These are phyloP conservation scores for Mortierella sp. DNA, from an alignment of 371 early-diverging fungal genomes.

Conservation along the genomic window DNA sequence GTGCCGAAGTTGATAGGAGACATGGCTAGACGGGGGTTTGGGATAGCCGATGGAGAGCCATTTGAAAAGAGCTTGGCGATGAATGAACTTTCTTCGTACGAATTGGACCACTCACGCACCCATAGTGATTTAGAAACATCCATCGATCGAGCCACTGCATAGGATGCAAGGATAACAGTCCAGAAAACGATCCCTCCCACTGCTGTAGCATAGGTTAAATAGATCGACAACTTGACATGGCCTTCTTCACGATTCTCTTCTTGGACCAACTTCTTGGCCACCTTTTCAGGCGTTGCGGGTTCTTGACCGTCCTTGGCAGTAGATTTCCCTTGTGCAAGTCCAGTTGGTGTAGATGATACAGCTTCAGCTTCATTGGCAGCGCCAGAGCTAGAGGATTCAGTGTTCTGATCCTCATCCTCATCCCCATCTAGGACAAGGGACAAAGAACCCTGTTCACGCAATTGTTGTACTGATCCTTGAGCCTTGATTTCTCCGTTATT, in stretches of 20 bases:
- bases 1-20: conserved; percentile 34
- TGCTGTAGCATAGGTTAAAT: conserved; percentile 62
- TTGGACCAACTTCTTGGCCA: conserved; percentile 60
- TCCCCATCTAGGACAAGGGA: conserved; percentile 60
- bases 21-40: conserved; percentile 19
- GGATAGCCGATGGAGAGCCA: conserved; percentile 14
- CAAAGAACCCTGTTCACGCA: conserved; percentile 60
- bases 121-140: conserved; percentile 66
- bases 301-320: conserved; percentile 22
- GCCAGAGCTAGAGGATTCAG: conserved; percentile 28
- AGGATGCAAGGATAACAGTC: conserved; percentile 54
- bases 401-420: conserved; percentile 25
- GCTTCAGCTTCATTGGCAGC: conserved; percentile 33
- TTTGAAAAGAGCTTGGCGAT: conserved; percentile 23
- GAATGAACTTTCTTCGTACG: conserved; percentile 28
- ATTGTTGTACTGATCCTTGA: conserved; percentile 60
- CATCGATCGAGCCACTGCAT: conserved; percentile 62
- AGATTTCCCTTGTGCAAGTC: conserved; percentile 32
- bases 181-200: conserved; percentile 66
- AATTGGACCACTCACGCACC: conserved; percentile 70
- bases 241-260: conserved; percentile 66
- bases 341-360: conserved; percentile 38
- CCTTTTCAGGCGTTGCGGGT: conserved; percentile 27
- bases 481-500: conserved; percentile 64
- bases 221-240: conserved; percentile 62